These are phyloP conservation scores for Trametes punicea DNA, from an alignment of 768 basidiomycete genomes.

Conservation along the genomic window DNA sequence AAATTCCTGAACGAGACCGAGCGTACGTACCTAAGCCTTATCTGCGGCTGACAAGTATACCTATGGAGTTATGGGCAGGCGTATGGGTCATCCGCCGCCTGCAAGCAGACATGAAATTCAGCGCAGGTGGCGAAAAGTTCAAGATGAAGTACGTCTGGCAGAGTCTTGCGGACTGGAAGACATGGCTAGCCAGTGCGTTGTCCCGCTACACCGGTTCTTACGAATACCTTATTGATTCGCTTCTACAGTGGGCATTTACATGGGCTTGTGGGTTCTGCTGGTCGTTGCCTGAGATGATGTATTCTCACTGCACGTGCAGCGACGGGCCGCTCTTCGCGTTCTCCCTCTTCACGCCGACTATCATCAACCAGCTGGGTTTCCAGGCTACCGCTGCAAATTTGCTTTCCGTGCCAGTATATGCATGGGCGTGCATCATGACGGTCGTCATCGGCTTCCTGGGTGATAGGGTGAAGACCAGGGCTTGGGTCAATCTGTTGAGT, in stretches of 20 bases:
- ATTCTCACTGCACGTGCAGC: slow-evolving; percentile 25
- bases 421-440: slow-evolving; percentile 68
- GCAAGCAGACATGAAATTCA: slow-evolving; percentile 60
- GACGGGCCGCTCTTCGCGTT: slow-evolving; percentile 52
- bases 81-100: slow-evolving; percentile 63
- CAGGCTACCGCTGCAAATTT: slow-evolving; percentile 65
- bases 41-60: background rate
- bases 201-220: background rate
- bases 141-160: slow-evolving; percentile 54
- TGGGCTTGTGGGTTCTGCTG: slow-evolving; percentile 55
- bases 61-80: slow-evolving; percentile 33
- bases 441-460: slow-evolving; percentile 57
- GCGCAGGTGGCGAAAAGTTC: slow-evolving; percentile 58
- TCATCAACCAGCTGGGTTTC: slow-evolving; percentile 60
- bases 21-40: slow-evolving; percentile 37
- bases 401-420: slow-evolving; percentile 75
- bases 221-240: background rate
- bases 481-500: slow-evolving; percentile 59
- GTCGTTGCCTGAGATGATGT: background rate
- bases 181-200: slow-evolving; percentile 60
- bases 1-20: slow-evolving; percentile 66
- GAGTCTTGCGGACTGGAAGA: slow-evolving; percentile 69
- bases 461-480: slow-evolving; percentile 55
- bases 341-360: slow-evolving; percentile 48
- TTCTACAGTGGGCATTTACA: slow-evolving; percentile 61